A percentile compares a stretch with the other conserved stretches of the same genome.
phyloP scores from a whole-genome alignment of 148 eudicot species.

The Agrostemma githago region DNA sequence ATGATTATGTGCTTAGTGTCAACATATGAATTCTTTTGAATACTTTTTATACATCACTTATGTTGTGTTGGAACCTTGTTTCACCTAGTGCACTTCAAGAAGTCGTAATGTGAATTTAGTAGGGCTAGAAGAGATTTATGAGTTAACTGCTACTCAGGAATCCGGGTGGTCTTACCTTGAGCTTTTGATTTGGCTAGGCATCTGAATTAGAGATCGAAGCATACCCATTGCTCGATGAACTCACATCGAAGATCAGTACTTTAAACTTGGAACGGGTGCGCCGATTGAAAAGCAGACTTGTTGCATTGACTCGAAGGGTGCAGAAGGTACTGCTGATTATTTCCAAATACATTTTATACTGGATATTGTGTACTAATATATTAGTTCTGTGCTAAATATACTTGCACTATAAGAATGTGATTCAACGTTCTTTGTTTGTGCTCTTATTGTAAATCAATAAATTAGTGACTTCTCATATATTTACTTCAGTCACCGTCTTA shows the following conservation, averaged over 20 bases:
- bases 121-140: not conserved
- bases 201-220: slow-evolving; percentile 93
- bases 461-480: slow-evolving; percentile 3
- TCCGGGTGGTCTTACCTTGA: not conserved
- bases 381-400: not conserved
- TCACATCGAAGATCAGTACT: slow-evolving; percentile 90
- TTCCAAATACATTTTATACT: not conserved
- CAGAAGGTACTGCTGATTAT: slow-evolving; percentile 63
- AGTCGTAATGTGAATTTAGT: not conserved
- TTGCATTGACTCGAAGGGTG: slow-evolving; percentile 85
- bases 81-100: not conserved
- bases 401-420: not conserved
- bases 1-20: not conserved
- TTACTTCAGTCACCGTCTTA: not conserved
- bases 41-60: slow-evolving; percentile 4
- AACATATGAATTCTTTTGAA: not conserved
- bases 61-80: slow-evolving; percentile 1
- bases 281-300: slow-evolving; percentile 90
- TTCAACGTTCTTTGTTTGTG: not conserved
- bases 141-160: not conserved
- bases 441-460: not conserved
- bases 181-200: slow-evolving; percentile 46
- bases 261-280: slow-evolving; percentile 84
- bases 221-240: slow-evolving; percentile 97
- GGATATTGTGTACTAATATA: not conserved